Conservation (phyloP, 2,329 filamentous ascomycete genomes). For the Penicillium polonicum region DNA sequence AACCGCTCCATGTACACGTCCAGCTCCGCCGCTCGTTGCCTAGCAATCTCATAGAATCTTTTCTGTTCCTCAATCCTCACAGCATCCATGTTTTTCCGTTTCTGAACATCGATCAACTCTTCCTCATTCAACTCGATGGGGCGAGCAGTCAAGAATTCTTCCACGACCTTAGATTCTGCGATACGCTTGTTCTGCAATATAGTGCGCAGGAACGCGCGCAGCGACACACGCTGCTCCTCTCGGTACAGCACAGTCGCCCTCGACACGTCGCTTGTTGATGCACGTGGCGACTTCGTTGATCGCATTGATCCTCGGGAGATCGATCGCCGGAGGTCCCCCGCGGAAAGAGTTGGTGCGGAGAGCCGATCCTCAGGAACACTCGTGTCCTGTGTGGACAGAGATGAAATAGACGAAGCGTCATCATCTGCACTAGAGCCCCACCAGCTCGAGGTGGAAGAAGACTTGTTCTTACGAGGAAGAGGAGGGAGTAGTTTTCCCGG, state of each 20-base stretch:
- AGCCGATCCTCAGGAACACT: conserved; percentile 40
- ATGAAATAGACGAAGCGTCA: conserved; percentile 78
- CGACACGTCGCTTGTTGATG: conserved; percentile 45
- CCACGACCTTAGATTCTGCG: conserved; percentile 76
- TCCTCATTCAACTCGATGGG: conserved; percentile 75
- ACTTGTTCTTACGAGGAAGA: conserved; percentile 89
- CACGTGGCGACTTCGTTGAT: conserved; percentile 32
- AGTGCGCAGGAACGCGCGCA: conserved; percentile 85
- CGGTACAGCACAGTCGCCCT: conserved; percentile 65
- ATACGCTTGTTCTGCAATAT: conserved; percentile 81
- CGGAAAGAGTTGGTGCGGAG: conserved; percentile 35
- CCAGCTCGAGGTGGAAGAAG: conserved; percentile 63
- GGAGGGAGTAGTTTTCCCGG: conserved; percentile 87
- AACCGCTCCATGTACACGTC: conserved; percentile 96
- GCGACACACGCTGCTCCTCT: conserved; percentile 85
- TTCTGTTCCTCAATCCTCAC: conserved; percentile 89
- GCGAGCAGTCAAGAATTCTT: conserved; percentile 75
- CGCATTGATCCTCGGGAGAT: conserved; percentile 32
- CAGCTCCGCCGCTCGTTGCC: conserved; percentile 83
- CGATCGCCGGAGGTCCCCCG: conserved; percentile 29
- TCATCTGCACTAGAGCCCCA: conserved; percentile 60
- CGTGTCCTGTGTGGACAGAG: conserved; percentile 67
- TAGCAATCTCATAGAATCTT: conserved; percentile 91
- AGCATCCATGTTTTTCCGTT: conserved; percentile 78
- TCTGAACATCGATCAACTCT: conserved; percentile 76